phyloP scores from a whole-genome alignment of 306 rosid genomes.

The Rosa rugosa region DNA sequence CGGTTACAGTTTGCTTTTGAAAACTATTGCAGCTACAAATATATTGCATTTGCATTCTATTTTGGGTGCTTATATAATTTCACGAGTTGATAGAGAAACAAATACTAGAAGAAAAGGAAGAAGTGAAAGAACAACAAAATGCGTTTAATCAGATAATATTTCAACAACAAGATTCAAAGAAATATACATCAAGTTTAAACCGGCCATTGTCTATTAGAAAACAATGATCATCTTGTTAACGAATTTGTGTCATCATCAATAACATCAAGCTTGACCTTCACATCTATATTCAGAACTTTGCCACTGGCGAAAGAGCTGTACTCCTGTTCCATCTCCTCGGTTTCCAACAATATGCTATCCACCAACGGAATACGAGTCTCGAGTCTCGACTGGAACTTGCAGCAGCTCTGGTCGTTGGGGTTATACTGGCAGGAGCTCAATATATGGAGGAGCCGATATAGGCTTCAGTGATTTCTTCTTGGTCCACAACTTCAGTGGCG shows the following conservation, averaged over 20 bases:
- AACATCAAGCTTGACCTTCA: neutral
- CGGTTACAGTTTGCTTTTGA: too few species aligned
- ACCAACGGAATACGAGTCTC: neutral
- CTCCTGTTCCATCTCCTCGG: neutral
- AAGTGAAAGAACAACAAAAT: too few species aligned
- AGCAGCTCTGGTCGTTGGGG: neutral
- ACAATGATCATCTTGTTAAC: neutral
- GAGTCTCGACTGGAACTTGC: neutral
- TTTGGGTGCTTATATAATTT: too few species aligned
- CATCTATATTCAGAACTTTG: neutral
- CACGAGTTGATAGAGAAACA: too few species aligned
- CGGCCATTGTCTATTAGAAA: neutral
- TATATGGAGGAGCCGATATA: neutral
- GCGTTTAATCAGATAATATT: too few species aligned
- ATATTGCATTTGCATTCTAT: too few species aligned
- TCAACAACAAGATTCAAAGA: neutral
- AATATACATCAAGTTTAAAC: neutral
- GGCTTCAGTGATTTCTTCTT: neutral
- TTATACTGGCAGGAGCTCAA: neutral
- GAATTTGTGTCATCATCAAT: neutral
- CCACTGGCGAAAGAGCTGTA: neutral
- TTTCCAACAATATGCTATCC: neutral
- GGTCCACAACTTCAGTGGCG: neutral
- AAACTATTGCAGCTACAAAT: too few species aligned
- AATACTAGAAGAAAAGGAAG: too few species aligned